Conservation (phyloP, 2,329 filamentous ascomycete species). For the Emmonsiellopsis sp. region DNA sequence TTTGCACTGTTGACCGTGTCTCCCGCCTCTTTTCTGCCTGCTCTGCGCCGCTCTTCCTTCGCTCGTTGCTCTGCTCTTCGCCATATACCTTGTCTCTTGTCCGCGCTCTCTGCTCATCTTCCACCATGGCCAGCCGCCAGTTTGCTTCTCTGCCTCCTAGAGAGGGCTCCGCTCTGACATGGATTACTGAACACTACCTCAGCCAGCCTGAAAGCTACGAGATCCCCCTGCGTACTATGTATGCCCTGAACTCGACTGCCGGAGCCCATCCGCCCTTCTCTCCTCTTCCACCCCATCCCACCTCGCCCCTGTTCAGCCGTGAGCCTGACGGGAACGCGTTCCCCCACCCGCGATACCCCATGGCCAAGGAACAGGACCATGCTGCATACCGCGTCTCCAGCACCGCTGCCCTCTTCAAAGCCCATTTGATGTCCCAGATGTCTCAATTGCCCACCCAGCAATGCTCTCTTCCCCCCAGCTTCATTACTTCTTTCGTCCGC, state of each 20-base stretch:
- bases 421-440: conserved; percentile 42
- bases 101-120: background rate
- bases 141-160: background rate
- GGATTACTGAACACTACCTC: conserved; percentile 53
- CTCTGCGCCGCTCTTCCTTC: background rate
- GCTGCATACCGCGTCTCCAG: conserved; percentile 18
- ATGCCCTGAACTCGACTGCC: conserved; percentile 54
- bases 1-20: background rate
- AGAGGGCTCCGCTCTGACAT: conserved; percentile 37
- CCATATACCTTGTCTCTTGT: background rate
- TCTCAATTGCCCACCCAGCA: conserved; percentile 51
- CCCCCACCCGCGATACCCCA: conserved; percentile 15
- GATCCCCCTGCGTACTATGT: conserved; percentile 59
- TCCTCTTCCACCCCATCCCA: conserved; percentile 8
- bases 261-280: conserved; percentile 27
- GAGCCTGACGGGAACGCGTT: conserved; percentile 28
- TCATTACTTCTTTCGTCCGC: conserved; percentile 54
- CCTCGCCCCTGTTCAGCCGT: conserved; percentile 26
- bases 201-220: conserved; percentile 56
- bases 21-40: background rate
- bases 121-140: background rate
- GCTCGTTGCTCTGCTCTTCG: background rate
- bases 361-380: conserved; percentile 16
- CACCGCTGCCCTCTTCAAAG: conserved; percentile 34
- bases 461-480: conserved; percentile 53